phyloP scores from a whole-genome alignment of 2,329 filamentous ascomycete genomes.

The Dothideomycetidae sp. region DNA sequence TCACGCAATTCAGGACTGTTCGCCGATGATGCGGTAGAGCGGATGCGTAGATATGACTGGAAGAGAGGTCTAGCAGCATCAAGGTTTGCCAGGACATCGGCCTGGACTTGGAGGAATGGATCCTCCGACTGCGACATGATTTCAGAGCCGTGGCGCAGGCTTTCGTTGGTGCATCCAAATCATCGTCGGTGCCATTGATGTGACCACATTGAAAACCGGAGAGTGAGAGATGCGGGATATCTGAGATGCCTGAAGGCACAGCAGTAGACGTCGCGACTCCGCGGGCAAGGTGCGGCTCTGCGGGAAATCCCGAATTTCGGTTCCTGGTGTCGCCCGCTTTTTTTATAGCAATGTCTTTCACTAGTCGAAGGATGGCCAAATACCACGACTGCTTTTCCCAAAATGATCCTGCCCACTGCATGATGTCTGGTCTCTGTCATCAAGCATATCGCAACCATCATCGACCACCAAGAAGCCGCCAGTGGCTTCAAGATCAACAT shows the following conservation, averaged over 20 bases:
- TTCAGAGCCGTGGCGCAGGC: not conserved
- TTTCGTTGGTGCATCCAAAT: not conserved
- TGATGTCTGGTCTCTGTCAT: slow-evolving; percentile 1
- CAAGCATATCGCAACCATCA: slow-evolving; percentile 1
- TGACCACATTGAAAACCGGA: slow-evolving; percentile 1
- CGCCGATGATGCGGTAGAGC: slow-evolving; percentile 59
- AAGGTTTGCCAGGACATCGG: slow-evolving; percentile 74
- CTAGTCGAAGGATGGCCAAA: too few relatives aligned
- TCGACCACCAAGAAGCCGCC: not conserved
- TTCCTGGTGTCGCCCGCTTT: too few relatives aligned
- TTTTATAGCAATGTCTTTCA: too few relatives aligned
- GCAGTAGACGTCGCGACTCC: too few relatives aligned
- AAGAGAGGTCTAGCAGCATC: slow-evolving; percentile 72
- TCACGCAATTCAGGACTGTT: slow-evolving; percentile 56
- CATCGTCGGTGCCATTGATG: not conserved
- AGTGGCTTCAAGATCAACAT: slow-evolving; percentile 20
- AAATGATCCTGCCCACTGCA: too few relatives aligned
- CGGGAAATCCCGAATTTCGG: not conserved
- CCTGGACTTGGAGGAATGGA: slow-evolving; percentile 38
- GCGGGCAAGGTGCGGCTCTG: not conserved
- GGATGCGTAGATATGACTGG: slow-evolving; percentile 89
- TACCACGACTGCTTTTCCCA: too few relatives aligned
- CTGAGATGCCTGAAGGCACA: not conserved
- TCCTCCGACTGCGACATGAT: slow-evolving; percentile 24
- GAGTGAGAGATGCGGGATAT: not conserved